Evolutionary conservation across 139 green algal species (phyloP), one percentile per base, ranked within the genome.

Genomic region (Haematococcus lacustris): DNA sequence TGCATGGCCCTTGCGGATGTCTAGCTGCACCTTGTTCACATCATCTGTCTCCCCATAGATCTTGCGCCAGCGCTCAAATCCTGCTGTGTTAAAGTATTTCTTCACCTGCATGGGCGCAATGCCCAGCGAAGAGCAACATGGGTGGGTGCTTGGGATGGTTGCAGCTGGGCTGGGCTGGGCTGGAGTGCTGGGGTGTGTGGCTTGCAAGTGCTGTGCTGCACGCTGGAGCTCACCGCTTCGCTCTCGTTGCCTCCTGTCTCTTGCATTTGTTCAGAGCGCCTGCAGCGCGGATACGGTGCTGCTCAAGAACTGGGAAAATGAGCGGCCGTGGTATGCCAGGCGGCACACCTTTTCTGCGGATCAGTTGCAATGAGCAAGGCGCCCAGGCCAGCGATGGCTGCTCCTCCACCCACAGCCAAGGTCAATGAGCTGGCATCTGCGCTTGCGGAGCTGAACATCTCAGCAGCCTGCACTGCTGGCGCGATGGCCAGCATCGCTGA

Each of bases 41-140:
- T 99, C 96, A 71, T 98, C 94, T 13, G 94, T 98, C 75, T 96
- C 90, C 61, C 94, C 96, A 75, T 99, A 99, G 71, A 99, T 99
- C 78, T 96, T 97, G 73, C 91, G 87, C 95, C 95, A 99, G 13
- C 95, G 83, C 30, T 97, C 87, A 73, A 95, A 99, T 6, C 95
- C 95, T 1, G 80, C 67, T 3, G 80, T 94, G 84, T 99, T 92
- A 84, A 99, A 99, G 86, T 99, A 99, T 26, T 89, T 93, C 72
- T 89, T 89, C 3, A 96, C 89, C 81, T 86, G 76, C 7, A n/a
- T 13, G 61, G 61, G 6, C 61, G 37, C 30, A 7, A 38, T 21
- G 66, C 66, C 21, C 66, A 60, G 66, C 6, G 25, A 23, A 3
- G 7, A 57, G 61, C 41, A 41, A 43, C 9, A 6, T 9, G 25